Evolutionary conservation across 257 asterid species (phyloP).

Genomic region (Nicotiana noctiflora): DNA sequence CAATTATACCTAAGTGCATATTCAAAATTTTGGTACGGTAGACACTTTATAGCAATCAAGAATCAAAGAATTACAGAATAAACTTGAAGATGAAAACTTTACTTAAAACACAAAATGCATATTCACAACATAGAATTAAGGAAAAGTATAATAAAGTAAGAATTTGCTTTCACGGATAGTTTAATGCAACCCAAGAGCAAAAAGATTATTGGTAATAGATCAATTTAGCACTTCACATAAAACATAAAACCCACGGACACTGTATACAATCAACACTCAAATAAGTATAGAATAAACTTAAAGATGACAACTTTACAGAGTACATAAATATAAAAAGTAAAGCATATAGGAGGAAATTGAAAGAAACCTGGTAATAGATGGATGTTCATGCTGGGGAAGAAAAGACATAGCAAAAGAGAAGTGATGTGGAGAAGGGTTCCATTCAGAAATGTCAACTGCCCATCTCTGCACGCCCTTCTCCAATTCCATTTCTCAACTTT

Average conservation of each 20-base stretch:
- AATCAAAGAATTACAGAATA: background rate
- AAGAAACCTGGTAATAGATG: conserved; percentile 55
- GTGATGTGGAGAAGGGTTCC: conserved; percentile 54
- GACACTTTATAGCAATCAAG: background rate
- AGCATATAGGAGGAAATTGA: background rate
- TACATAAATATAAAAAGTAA: background rate
- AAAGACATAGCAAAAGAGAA: conserved; percentile 39
- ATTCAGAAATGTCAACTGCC: conserved; percentile 54
- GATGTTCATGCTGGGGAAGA: conserved; percentile 57
- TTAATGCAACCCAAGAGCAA: background rate
- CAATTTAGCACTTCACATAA: background rate
- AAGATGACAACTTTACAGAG: background rate
- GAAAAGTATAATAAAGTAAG: background rate
- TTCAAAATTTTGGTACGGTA: background rate
- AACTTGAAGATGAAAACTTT: background rate
- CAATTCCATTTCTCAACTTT: conserved; percentile 24
- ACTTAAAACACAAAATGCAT: background rate
- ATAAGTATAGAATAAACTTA: background rate
- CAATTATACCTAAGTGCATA: background rate
- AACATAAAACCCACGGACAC: background rate
- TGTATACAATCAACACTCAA: background rate
- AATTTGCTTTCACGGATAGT: background rate
- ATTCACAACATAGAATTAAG: background rate
- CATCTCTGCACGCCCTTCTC: conserved; percentile 62
- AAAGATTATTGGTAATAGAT: background rate